Conservation (phyloP, 768 basidiomycete genomes). For the Xerocomellus chrysenteron region DNA sequence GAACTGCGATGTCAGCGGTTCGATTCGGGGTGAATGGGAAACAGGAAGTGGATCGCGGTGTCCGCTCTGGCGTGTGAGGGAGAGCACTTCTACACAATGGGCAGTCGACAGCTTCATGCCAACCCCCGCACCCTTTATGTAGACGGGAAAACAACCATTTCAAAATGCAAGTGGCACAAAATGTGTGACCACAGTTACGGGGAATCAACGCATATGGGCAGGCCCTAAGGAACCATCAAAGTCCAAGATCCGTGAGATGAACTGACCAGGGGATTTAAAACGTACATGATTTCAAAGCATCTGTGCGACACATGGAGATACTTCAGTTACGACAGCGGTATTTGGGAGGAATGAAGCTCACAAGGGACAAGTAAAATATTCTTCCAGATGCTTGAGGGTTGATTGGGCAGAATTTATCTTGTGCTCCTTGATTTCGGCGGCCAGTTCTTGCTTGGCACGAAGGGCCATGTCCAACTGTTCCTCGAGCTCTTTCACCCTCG, state of each 20-base stretch:
- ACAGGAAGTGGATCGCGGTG: slow-evolving; percentile 48
- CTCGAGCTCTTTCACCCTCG: slow-evolving; percentile 43
- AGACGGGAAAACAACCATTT: slow-evolving; percentile 70
- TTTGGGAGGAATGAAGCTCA: slow-evolving; percentile 34
- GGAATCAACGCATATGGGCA: slow-evolving; percentile 57
- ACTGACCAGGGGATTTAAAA: neutral
- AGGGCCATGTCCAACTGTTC: slow-evolving; percentile 39
- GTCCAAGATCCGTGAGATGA: slow-evolving; percentile 2
- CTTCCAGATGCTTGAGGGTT: slow-evolving; percentile 54
- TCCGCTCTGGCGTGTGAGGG: slow-evolving; percentile 48
- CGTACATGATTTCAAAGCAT: slow-evolving; percentile 61
- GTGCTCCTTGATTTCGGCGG: slow-evolving; percentile 40
- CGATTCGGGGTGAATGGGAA: slow-evolving; percentile 69
- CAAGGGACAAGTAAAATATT: slow-evolving; percentile 65
- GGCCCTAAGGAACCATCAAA: slow-evolving; percentile 33
- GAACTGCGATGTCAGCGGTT: slow-evolving; percentile 50
- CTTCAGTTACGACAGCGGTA: slow-evolving; percentile 10
- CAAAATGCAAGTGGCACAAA: slow-evolving; percentile 64
- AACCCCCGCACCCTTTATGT: slow-evolving; percentile 59
- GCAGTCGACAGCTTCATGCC: slow-evolving; percentile 68
- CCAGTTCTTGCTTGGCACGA: slow-evolving; percentile 43
- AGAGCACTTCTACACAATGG: slow-evolving; percentile 62
- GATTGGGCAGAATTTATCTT: slow-evolving; percentile 33
- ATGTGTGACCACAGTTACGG: slow-evolving; percentile 63
- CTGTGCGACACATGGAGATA: slow-evolving; percentile 33